phyloP scores from a whole-genome alignment of 495 filamentous ascomycete genomes.

The Aspergillus ellipticus region DNA sequence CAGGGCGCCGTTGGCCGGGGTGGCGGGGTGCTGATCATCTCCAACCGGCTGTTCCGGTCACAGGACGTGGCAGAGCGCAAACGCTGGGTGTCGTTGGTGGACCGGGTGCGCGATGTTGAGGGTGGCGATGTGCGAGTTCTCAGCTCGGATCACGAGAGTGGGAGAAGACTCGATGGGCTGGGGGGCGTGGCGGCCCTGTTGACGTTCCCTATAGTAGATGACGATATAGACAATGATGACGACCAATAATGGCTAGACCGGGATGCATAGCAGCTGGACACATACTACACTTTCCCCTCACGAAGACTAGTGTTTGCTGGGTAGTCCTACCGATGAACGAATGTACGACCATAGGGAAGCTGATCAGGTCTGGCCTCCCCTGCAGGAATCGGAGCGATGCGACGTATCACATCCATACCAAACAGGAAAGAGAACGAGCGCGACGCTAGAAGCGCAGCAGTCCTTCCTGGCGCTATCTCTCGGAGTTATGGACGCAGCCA shows the following conservation, averaged over 20 bases:
- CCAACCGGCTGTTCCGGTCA: slow-evolving; percentile 78
- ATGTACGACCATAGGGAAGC: too few relatives aligned
- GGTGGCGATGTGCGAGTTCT: slow-evolving; percentile 86
- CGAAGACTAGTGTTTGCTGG: too few relatives aligned
- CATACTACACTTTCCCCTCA: too few relatives aligned
- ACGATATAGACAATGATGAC: slow-evolving; percentile 37
- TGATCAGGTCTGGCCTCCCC: too few relatives aligned
- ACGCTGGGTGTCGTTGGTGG: slow-evolving; percentile 80
- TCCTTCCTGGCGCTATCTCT: too few relatives aligned
- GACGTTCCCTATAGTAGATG: slow-evolving; percentile 79
- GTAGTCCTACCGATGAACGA: too few relatives aligned
- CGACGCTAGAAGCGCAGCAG: too few relatives aligned
- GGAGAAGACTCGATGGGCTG: slow-evolving; percentile 75
- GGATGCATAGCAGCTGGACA: too few relatives aligned
- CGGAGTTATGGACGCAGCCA: too few relatives aligned
- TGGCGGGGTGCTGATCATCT: slow-evolving; percentile 79
- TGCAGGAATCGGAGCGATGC: too few relatives aligned
- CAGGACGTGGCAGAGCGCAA: slow-evolving; percentile 76
- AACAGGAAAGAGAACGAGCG: too few relatives aligned
- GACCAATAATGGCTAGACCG: slow-evolving; percentile 7
- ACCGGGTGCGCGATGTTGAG: slow-evolving; percentile 76
- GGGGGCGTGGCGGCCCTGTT: slow-evolving; percentile 87
- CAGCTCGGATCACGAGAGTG: slow-evolving; percentile 93
- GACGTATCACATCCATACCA: too few relatives aligned
- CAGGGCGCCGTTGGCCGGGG: slow-evolving; percentile 87